Percentiles rank a stretch among this genome's conserved stretches.
Conservation (phyloP, 768 basidiomycete genomes). For the Hirschioporus abietinus region DNA sequence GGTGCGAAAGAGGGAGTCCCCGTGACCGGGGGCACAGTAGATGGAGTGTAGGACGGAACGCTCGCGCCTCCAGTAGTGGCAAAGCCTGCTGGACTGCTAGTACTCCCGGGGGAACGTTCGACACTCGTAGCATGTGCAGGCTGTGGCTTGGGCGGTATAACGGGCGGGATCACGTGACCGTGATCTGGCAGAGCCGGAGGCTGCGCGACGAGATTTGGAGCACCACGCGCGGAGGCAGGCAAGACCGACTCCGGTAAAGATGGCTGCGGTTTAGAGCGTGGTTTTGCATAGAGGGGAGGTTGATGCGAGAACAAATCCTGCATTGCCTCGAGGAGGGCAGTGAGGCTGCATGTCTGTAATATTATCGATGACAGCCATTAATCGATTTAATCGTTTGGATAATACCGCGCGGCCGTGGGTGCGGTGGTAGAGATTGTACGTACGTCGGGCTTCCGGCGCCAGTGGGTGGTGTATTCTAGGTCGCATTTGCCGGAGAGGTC, state of each 20-base stretch:
- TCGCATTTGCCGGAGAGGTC: conserved; percentile 76
- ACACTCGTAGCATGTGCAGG: too few relatives aligned
- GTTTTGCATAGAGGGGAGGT: conserved; percentile 89
- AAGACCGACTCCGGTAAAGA: too few relatives aligned
- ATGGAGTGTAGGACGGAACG: too few relatives aligned
- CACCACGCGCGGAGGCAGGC: not conserved
- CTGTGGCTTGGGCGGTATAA: too few relatives aligned
- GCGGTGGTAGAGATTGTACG: conserved; percentile 20
- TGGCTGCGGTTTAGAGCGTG: conserved; percentile 29
- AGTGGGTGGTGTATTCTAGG: conserved; percentile 65
- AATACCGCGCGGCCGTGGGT: conserved; percentile 13
- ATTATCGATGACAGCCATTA: conserved; percentile 8
- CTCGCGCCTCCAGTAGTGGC: too few relatives aligned
- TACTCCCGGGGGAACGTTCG: too few relatives aligned
- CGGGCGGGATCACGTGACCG: too few relatives aligned
- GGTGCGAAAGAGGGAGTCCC: too few relatives aligned
- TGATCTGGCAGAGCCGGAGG: conserved; percentile 8
- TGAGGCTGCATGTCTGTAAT: conserved; percentile 70
- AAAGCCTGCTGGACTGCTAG: too few relatives aligned
- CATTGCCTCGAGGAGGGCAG: conserved; percentile 68
- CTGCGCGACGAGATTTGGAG: conserved; percentile 11
- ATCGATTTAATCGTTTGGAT: conserved; percentile 6
- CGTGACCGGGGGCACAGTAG: too few relatives aligned
- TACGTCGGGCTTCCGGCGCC: conserved; percentile 85
- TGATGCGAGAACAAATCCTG: conserved; percentile 76